Conservation (phyloP, 2,329 filamentous ascomycete species). For the Colletotrichum orbiculare region DNA sequence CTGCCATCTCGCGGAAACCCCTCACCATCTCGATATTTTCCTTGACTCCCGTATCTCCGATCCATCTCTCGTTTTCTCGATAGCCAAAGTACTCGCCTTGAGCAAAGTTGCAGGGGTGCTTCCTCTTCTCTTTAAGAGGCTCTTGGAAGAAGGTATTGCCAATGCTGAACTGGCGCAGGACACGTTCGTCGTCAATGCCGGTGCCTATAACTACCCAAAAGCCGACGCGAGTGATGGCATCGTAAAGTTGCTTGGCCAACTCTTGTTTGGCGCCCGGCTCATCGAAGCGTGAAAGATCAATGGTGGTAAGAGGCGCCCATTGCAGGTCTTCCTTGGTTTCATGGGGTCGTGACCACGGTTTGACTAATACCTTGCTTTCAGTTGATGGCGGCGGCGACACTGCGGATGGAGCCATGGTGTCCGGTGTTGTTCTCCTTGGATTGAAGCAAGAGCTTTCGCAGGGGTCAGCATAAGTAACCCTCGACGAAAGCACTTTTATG, state of each 20-base stretch:
- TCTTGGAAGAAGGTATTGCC: slow-evolving; percentile 13
- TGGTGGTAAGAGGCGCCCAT: slow-evolving; percentile 6
- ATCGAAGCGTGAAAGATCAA: slow-evolving; percentile 9
- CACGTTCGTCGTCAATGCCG: slow-evolving; percentile 5
- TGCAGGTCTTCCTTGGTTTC: slow-evolving; percentile 1
- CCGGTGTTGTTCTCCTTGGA: background rate
- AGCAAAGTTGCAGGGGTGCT: slow-evolving; percentile 2
- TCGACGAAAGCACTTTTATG: background rate
- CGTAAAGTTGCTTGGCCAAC: slow-evolving; percentile 3
- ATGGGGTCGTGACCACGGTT: slow-evolving; percentile 7
- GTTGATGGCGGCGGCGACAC: background rate
- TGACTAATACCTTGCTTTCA: background rate
- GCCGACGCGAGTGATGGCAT: slow-evolving; percentile 9
- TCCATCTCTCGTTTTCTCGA: slow-evolving; percentile 12
- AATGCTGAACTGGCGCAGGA: slow-evolving; percentile 8
- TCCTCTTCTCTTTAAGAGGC: slow-evolving; percentile 4
- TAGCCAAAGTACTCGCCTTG: slow-evolving; percentile 13
- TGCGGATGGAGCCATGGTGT: slow-evolving; percentile 4
- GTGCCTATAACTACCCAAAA: slow-evolving; percentile 13
- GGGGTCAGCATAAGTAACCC: background rate
- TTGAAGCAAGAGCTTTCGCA: background rate
- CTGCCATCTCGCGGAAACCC: no score
- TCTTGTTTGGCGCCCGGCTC: slow-evolving; percentile 2
- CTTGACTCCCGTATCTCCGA: slow-evolving; percentile 10
- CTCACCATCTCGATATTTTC: slow-evolving; percentile 14